Base-by-base conservation (phyloP, 2,329 filamentous ascomycete species). In the Karstenula rhodostoma region DNA sequence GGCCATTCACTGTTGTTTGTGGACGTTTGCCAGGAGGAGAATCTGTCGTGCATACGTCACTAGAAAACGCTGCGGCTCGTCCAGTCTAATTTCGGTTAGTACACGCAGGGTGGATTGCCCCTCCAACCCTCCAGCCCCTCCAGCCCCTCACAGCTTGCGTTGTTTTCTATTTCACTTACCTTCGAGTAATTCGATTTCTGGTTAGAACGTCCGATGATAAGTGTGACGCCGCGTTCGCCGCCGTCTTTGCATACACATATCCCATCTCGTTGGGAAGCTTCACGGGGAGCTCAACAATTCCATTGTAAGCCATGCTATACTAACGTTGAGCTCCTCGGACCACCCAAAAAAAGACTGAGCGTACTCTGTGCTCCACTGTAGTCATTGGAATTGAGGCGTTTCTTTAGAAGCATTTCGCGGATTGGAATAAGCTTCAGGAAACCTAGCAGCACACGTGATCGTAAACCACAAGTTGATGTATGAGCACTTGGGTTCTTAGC, bases 41-140 rank as follows among this genome's bases (percentile, higher is more conserved):
- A 46, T 17, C 19, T 22, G 42, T n/a, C 42, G 29, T 35, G n/a
- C 27, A 23, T 54, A 55, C 52, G 52, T 55, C 52, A 55, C 29
- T 35, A 25, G 29, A 37, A 55, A 55, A 35, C 19, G 29, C 40
- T 46, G 27, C 27, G 42, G 29, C 44, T 3, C 22, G 15, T 54
- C 50, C 42, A 53, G 37, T 35, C 47, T 12, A 6, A 1, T 8
- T 50, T 10, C 47, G 29, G 47, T 35, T 50, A 50, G 47, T 10
- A 19, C 27, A 2, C 13, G 17, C 17, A n/a, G 9, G 2, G 10
- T 35, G 25, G 29, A 32, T 3, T 32, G 27, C 47, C 44, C 44
- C 44, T 47, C 44, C 44, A 27, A 29, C 22, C 23, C 22, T 47
- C 44, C 44, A 47, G 15, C 47, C 44, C 44, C 44, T 47, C 44